phyloP scores from a whole-genome alignment of 352 stramenopile genomes.

The Peronospora tabacina region DNA sequence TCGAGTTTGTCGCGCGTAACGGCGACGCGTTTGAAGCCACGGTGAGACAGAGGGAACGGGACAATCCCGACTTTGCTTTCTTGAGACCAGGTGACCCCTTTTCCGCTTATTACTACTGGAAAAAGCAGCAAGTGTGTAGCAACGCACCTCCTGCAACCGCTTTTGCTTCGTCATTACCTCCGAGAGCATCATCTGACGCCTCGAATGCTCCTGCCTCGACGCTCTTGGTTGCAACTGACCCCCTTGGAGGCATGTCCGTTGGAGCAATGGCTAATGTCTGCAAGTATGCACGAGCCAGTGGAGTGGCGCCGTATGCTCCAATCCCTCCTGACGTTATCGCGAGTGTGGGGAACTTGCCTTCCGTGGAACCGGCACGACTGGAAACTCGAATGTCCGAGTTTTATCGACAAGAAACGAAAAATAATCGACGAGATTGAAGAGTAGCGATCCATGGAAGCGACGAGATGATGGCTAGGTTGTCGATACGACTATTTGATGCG shows the following conservation, averaged over 20 bases:
- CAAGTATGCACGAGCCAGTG: conserved; percentile 28
- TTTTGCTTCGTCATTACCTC: not conserved
- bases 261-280: conserved; percentile 53
- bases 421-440: not conserved
- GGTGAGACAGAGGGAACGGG: conserved; percentile 31
- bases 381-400: conserved; percentile 52
- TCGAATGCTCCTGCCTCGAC: not conserved
- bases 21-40: conserved; percentile 48
- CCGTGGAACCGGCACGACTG: conserved; percentile 40
- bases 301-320: conserved; percentile 33
- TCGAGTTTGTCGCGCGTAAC: conserved; percentile 57
- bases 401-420: conserved; percentile 28
- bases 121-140: conserved; percentile 32
- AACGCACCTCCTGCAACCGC: not conserved
- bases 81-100: conserved; percentile 32
- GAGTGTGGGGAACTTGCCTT: conserved; percentile 26
- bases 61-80: conserved; percentile 56
- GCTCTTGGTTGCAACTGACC: conserved; percentile 4
- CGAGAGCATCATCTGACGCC: conserved; percentile 2
- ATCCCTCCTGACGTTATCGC: conserved; percentile 34
- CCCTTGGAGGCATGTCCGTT: conserved; percentile 26
- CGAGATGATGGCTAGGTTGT: not conserved
- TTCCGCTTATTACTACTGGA: conserved; percentile 48
- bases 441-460: not conserved
- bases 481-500: too few species aligned